A percentile compares a stretch with the other conserved stretches of the same genome.
Evolutionary conservation across 192 early-diverging fungal genomes (phyloP).

Genomic region (Coemansia umbellata): DNA sequence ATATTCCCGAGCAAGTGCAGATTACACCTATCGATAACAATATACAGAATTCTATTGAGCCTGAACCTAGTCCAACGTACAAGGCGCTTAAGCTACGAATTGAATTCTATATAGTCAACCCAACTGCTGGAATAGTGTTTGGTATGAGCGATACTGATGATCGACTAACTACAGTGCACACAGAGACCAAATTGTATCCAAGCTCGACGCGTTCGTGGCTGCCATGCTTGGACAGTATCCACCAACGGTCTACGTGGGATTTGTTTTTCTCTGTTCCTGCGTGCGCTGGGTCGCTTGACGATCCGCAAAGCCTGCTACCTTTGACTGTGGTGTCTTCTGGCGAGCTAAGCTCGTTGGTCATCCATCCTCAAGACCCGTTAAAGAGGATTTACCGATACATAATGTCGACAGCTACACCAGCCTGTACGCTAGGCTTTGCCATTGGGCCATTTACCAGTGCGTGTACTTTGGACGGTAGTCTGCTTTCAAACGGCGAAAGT

Average conservation of each 20-base stretch:
- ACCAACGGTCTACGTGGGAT: slow-evolving; percentile 75
- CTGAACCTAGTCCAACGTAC: too few species aligned
- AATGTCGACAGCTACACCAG: slow-evolving; percentile 62
- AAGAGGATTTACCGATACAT: slow-evolving; percentile 68
- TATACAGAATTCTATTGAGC: too few species aligned
- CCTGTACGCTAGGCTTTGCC: slow-evolving; percentile 70
- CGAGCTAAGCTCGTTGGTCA: slow-evolving; percentile 62
- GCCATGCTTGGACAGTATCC: slow-evolving; percentile 69
- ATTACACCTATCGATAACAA: not conserved
- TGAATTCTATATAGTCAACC: slow-evolving; percentile 40
- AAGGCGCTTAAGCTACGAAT: slow-evolving; percentile 27
- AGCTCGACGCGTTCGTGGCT: slow-evolving; percentile 72
- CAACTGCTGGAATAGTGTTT: slow-evolving; percentile 33
- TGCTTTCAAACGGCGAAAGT: slow-evolving; percentile 11
- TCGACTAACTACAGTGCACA: slow-evolving; percentile 48
- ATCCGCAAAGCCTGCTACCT: slow-evolving; percentile 9
- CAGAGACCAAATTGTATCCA: slow-evolving; percentile 62
- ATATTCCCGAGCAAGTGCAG: slow-evolving; percentile 9
- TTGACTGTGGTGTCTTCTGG: slow-evolving; percentile 59
- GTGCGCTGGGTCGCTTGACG: slow-evolving; percentile 3
- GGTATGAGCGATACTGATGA: not conserved
- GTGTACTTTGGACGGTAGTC: slow-evolving; percentile 32
- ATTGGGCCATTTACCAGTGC: slow-evolving; percentile 59
- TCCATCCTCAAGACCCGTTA: slow-evolving; percentile 56
- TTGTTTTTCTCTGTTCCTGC: slow-evolving; percentile 68